phyloP scores from a whole-genome alignment of 805 yeast species.

The Lipomyces chichibuensis region DNA sequence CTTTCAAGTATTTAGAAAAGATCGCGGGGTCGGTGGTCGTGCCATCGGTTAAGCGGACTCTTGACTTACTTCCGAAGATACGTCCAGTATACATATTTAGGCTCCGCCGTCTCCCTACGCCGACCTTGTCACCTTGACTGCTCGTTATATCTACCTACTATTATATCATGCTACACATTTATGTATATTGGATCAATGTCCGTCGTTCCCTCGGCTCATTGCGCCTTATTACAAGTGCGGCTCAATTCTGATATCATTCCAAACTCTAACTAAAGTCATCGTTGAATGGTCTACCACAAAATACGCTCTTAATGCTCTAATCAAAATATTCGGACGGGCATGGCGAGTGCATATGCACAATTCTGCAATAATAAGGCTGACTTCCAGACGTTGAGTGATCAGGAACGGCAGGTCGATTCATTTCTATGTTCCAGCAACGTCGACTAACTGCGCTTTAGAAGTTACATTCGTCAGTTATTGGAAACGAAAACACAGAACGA shows the following conservation, averaged over 20 bases:
- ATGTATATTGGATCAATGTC: too few species aligned
- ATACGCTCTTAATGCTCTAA: neutral
- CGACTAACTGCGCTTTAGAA: neutral
- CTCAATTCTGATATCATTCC: neutral
- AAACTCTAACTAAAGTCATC: neutral
- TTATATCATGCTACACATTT: too few species aligned
- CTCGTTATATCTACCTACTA: too few species aligned
- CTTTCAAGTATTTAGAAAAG: too few species aligned
- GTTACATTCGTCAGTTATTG: neutral
- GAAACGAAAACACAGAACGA: neutral
- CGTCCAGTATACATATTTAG: too few species aligned
- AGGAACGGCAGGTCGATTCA: neutral
- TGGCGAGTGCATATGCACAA: constrained; percentile 1
- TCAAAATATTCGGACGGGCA: neutral
- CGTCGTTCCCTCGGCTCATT: too few species aligned
- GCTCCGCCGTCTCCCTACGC: too few species aligned
- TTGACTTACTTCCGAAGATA: too few species aligned
- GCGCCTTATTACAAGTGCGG: neutral
- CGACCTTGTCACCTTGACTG: too few species aligned
- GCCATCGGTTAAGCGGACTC: too few species aligned
- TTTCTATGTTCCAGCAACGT: neutral
- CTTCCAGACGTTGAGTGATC: neutral
- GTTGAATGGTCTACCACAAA: neutral
- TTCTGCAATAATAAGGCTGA: neutral
- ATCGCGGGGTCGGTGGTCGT: too few species aligned